Conservation (phyloP, 208 protist genomes). For the Leishmania braziliensis region DNA sequence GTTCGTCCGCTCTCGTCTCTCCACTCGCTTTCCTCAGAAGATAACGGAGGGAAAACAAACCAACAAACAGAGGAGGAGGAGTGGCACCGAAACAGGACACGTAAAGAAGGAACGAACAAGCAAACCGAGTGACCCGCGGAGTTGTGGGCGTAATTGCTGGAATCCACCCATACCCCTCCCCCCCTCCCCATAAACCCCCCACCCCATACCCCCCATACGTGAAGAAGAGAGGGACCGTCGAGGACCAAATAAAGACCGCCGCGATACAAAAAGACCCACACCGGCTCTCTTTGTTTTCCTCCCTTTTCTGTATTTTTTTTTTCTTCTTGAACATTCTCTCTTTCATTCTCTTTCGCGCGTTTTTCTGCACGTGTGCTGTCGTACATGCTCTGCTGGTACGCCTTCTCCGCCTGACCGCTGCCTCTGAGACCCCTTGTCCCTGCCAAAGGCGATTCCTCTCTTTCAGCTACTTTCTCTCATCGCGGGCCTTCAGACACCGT, state of each 20-base stretch:
- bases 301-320: neutral
- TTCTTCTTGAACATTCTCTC: neutral
- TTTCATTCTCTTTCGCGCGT: neutral
- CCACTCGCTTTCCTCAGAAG: neutral
- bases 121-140: neutral
- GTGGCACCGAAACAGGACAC: neutral
- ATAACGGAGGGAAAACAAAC: neutral
- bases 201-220: too few species aligned
- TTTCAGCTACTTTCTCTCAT: neutral
- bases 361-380: neutral
- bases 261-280: neutral
- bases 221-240: too few species aligned
- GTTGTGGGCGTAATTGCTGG: too few species aligned
- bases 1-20: neutral
- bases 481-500: neutral
- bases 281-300: constrained; percentile 1
- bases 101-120: neutral
- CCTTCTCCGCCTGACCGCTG: neutral
- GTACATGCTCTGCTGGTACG: neutral
- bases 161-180: too few species aligned
- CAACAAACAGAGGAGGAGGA: neutral
- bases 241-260: constrained; percentile 3
- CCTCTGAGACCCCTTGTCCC: neutral
- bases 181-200: too few species aligned
- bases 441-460: neutral